Percentiles rank a stretch among this genome's conserved stretches.
Evolutionary conservation across 2,329 filamentous ascomycete species (phyloP).

Genomic region (Claviceps sp.): DNA sequence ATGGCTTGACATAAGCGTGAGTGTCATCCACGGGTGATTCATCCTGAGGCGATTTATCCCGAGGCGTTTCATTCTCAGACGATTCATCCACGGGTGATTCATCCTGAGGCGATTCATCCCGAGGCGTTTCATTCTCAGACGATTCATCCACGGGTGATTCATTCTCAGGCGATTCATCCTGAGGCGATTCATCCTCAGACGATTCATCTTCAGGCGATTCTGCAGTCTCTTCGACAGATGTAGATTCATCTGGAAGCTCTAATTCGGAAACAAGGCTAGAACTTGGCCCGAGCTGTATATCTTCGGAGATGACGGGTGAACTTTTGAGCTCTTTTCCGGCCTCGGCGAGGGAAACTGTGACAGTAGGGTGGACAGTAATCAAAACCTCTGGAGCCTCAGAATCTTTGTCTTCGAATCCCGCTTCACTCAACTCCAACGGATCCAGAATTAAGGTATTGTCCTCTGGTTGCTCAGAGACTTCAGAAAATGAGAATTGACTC

Average conservation of each 20-base stretch:
- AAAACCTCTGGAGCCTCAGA: background rate
- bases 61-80: no score
- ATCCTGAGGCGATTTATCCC: no score
- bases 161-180: no score
- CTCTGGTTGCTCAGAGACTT: background rate
- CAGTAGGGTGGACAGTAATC: background rate
- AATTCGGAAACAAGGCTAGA: background rate
- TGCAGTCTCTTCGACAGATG: background rate
- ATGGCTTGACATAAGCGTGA: constrained; percentile 19
- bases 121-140: no score
- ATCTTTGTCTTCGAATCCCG: background rate
- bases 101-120: no score
- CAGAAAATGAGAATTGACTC: background rate
- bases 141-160: constrained; percentile 5
- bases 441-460: background rate
- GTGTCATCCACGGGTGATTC: constrained; percentile 10
- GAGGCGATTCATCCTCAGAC: no score
- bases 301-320: background rate
- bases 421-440: background rate
- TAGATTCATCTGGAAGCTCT: background rate
- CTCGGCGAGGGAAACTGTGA: background rate
- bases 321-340: background rate
- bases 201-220: background rate
- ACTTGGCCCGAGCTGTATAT: background rate
- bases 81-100: no score